Base-by-base conservation (phyloP, 148 eudicot species). In the Polygonum aviculare region DNA sequence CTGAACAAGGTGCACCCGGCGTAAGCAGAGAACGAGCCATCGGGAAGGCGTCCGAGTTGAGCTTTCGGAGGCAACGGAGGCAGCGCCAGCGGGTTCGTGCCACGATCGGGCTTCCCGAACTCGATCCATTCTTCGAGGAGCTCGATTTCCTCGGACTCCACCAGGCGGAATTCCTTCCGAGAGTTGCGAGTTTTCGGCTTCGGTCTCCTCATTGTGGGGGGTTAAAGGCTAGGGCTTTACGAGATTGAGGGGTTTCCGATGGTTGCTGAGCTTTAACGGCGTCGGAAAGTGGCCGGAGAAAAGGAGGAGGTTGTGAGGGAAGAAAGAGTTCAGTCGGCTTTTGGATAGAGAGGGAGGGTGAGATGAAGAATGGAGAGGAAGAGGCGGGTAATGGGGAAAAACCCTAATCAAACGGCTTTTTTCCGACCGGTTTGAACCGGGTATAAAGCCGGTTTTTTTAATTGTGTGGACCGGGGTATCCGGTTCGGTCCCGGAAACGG, bases 21-120 rank as follows among this genome's bases (percentile, higher is more conserved):
- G 76, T 89, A 94, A 5, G 76, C 75, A 0, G 98, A 94, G 76
- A 83, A 94, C 3, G 89, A 79, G 35, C 80, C 79, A 5, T 81
- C 93, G 3, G 75, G 76, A 9, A 92, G 75, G 5, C 73, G 80
- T 5, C 97, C 98, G 12, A 90, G 55, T 0, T 85, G 90, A 35
- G 94, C 78, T 9, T 79, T 81, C 1, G 59, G 33, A 8, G 90
- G 82, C 57, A 85, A 62, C 3, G 93, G 88, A n/a, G 88, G 84
- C 12, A 88, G 78, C 0, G 97, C 82, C 1, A 92, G 54, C 4
- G 98, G 98, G 80, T 92, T 95, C 9, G 91, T 82, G 15, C 97
- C 98, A 35, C 92, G 75, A 9, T 83, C 84, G 18, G 98, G 98
- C 67, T 83, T 86, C 4, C 87, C 84, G 16, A 67, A 90, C 40